Percentiles rank a stretch among this genome's conserved stretches.
Conservation (phyloP, 345 rosid species). For the Eucalyptus regnans region DNA sequence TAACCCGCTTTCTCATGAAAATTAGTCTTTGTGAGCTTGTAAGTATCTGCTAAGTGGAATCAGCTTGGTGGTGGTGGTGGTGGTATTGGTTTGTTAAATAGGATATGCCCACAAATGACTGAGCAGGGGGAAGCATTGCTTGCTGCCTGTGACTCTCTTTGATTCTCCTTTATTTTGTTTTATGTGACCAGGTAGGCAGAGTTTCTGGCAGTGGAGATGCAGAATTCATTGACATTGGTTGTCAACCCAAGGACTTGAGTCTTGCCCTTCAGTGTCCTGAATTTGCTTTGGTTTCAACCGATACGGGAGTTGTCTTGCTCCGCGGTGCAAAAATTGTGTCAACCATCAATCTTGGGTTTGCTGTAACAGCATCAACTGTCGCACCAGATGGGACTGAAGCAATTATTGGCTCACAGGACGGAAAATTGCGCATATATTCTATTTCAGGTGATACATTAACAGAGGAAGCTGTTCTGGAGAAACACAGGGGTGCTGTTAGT, state of each 20-base stretch:
- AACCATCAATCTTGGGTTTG: conserved; percentile 63
- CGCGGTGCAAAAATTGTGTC: conserved; percentile 57
- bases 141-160: not conserved
- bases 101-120: not conserved
- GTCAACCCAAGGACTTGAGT: conserved; percentile 87
- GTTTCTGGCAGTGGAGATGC: conserved; percentile 54
- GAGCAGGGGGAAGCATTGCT: not conserved
- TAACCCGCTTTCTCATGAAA: not conserved
- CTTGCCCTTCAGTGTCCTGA: conserved; percentile 61
- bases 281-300: conserved; percentile 55
- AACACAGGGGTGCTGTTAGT: conserved; percentile 79
- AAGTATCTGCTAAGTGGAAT: not conserved
- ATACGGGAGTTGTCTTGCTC: conserved; percentile 76
- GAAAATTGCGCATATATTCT: conserved; percentile 70
- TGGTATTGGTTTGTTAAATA: not conserved
- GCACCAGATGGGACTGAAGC: conserved; percentile 93
- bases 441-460: conserved; percentile 53
- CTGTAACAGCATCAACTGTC: conserved; percentile 69
- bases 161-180: not conserved
- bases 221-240: conserved; percentile 56
- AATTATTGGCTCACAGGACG: conserved; percentile 72
- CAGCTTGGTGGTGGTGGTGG: not conserved
- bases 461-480: conserved; percentile 79
- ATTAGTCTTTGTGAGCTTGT: not conserved
- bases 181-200: conserved; percentile 53